A percentile compares a stretch with the other conserved stretches of the same genome.
Evolutionary conservation across 2,329 filamentous ascomycete genomes (phyloP).

Genomic region (Xylaria sp.): DNA sequence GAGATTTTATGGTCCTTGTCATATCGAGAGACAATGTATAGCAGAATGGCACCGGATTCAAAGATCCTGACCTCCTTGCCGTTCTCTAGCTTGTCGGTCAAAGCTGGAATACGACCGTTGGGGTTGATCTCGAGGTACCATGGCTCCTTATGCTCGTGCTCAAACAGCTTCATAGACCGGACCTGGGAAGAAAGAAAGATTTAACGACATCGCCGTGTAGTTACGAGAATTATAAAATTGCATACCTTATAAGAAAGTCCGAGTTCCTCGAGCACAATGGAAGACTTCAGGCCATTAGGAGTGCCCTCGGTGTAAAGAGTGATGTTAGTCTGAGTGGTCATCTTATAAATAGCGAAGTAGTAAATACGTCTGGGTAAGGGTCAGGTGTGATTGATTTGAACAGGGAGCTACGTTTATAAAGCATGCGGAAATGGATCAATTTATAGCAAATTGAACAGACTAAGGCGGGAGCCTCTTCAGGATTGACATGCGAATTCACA

Average conservation of each 20-base stretch:
- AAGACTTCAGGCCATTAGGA: conserved; percentile 89
- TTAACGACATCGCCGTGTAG: neutral
- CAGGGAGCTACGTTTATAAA: neutral
- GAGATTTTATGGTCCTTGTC: conserved; percentile 83
- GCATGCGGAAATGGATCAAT: conserved; percentile 6
- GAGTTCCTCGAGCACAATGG: conserved; percentile 85
- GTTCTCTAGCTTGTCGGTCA: conserved; percentile 80
- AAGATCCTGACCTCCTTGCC: conserved; percentile 79
- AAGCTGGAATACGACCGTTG: conserved; percentile 87
- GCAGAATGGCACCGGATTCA: conserved; percentile 82
- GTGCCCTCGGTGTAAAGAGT: conserved; percentile 85
- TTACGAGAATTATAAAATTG: conserved; percentile 9
- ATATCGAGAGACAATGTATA: conserved; percentile 83
- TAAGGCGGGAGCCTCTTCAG: conserved; percentile 5
- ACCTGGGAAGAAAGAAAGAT: conserved; percentile 10
- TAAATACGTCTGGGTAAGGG: neutral
- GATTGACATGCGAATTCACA: neutral
- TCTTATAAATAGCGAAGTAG: conserved; percentile 46
- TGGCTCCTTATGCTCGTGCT: conserved; percentile 58
- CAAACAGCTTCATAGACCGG: conserved; percentile 19
- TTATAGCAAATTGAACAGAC: conserved; percentile 7
- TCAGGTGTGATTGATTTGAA: conserved; percentile 9
- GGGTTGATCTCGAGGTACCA: conserved; percentile 93
- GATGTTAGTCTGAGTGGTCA: conserved; percentile 64
- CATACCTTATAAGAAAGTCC: conserved; percentile 77